A percentile compares a stretch with the other conserved stretches of the same genome.
These are phyloP conservation scores for Yamadazyma songkhlaensis DNA, from an alignment of 1,139 yeast genomes.

Conservation along the genomic window DNA sequence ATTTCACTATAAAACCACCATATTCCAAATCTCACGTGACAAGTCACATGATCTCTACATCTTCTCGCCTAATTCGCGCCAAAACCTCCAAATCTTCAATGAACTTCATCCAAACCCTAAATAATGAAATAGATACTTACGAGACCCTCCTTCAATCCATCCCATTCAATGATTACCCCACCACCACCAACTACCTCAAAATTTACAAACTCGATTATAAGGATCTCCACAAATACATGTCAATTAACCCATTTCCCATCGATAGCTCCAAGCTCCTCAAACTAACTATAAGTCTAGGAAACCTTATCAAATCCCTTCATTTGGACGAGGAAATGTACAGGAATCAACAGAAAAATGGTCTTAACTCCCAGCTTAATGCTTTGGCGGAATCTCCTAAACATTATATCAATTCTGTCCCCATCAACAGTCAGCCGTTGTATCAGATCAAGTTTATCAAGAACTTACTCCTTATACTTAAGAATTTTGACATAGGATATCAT, in stretches of 20 bases:
- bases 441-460: conserved; percentile 38
- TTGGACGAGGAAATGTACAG: conserved; percentile 32
- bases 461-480: conserved; percentile 34
- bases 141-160: conserved; percentile 30
- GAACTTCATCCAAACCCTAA: conserved; percentile 16
- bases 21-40: too few relatives aligned
- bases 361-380: neutral
- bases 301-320: conserved; percentile 35
- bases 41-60: too few relatives aligned
- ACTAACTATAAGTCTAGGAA: conserved; percentile 44
- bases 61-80: too few relatives aligned
- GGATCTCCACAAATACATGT: conserved; percentile 21
- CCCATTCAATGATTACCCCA: conserved; percentile 28
- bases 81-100: too few relatives aligned
- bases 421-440: conserved; percentile 22
- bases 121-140: conserved; percentile 28
- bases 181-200: conserved; percentile 23
- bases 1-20: too few relatives aligned
- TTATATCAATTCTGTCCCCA: conserved; percentile 13
- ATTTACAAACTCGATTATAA: conserved; percentile 32
- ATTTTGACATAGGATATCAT: conserved; percentile 37
- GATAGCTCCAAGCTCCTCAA: conserved; percentile 40
- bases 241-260: conserved; percentile 28
- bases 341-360: conserved; percentile 18
- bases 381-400: conserved; percentile 12